phyloP scores from a whole-genome alignment of 768 basidiomycete genomes.

The Baorangia bicolor region DNA sequence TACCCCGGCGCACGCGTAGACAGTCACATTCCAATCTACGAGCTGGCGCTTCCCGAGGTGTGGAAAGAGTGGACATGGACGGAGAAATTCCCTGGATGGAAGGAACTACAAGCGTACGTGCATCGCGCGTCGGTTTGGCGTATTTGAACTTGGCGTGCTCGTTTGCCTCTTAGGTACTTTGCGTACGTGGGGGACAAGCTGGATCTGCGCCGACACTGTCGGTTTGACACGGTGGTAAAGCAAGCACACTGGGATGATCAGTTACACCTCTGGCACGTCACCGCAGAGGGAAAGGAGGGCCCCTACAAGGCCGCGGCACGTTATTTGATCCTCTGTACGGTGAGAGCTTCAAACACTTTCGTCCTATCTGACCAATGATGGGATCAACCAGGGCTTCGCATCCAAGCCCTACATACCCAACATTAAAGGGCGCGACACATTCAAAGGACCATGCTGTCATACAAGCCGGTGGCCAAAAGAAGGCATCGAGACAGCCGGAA shows the following conservation, averaged over 20 bases:
- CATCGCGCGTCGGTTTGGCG: too few relatives aligned
- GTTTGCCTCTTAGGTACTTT: neutral
- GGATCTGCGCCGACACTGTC: constrained; percentile 11
- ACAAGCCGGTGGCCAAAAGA: constrained; percentile 13
- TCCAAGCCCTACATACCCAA: constrained; percentile 12
- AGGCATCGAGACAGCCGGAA: constrained; percentile 5
- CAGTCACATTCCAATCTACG: constrained; percentile 7
- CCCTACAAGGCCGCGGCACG: neutral
- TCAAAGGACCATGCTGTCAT: constrained; percentile 10
- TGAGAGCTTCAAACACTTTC: neutral
- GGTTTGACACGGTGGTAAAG: constrained; percentile 11
- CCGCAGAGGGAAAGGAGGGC: constrained; percentile 2
- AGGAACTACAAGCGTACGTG: constrained; percentile 13
- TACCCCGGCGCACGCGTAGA: constrained; percentile 17
- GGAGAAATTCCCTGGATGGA: constrained; percentile 7
- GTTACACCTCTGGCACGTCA: constrained; percentile 12
- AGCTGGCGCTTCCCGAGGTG: constrained; percentile 6
- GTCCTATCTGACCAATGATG: neutral
- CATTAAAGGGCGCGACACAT: constrained; percentile 10
- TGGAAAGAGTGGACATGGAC: constrained; percentile 18
- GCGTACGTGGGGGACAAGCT: constrained; percentile 8
- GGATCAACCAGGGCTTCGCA: neutral
- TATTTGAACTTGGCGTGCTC: neutral
- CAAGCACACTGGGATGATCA: constrained; percentile 15
- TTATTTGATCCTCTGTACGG: constrained; percentile 9